These are phyloP conservation scores for Strombidium stylifer DNA, from an alignment of 73 alveolate species.

Conservation along the genomic window DNA sequence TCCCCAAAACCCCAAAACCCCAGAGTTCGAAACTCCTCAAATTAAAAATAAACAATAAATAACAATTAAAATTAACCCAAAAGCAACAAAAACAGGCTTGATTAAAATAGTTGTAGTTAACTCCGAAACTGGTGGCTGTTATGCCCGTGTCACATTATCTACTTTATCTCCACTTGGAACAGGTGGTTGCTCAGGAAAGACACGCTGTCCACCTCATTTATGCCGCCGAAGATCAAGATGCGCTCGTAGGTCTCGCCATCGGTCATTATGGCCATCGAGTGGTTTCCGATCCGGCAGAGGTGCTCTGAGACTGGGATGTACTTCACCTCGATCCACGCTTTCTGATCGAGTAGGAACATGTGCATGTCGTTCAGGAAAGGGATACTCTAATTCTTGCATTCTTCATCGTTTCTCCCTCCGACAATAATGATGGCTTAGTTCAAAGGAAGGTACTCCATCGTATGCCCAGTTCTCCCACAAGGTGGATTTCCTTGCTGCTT, in stretches of 20 bases:
- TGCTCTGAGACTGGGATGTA: not conserved
- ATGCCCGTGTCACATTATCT: too few species aligned
- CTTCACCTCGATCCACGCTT: conserved; percentile 8
- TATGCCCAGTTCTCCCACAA: conserved; percentile 26
- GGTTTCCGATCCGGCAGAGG: not conserved
- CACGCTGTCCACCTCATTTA: not conserved
- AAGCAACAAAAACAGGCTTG: too few species aligned
- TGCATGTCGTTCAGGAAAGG: conserved; percentile 35
- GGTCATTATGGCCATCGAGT: not conserved
- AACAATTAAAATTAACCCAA: too few species aligned
- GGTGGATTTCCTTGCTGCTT: conserved; percentile 16
- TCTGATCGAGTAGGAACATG: conserved; percentile 6
- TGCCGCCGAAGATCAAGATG: too few species aligned
- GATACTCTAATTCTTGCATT: not conserved
- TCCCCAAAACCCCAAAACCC: too few species aligned
- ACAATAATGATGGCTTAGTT: conserved; percentile 9
- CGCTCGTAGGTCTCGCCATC: too few species aligned
- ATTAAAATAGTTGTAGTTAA: too few species aligned
- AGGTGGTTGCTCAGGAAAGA: not conserved
- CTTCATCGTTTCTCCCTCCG: conserved; percentile 44
- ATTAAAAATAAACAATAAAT: too few species aligned
- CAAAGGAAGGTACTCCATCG: conserved; percentile 4
- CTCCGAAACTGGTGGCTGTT: too few species aligned
- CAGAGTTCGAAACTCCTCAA: too few species aligned
- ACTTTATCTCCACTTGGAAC: not conserved